phyloP scores from a whole-genome alignment of 2,329 filamentous ascomycete genomes.

The Aspergillus thermomutatus region DNA sequence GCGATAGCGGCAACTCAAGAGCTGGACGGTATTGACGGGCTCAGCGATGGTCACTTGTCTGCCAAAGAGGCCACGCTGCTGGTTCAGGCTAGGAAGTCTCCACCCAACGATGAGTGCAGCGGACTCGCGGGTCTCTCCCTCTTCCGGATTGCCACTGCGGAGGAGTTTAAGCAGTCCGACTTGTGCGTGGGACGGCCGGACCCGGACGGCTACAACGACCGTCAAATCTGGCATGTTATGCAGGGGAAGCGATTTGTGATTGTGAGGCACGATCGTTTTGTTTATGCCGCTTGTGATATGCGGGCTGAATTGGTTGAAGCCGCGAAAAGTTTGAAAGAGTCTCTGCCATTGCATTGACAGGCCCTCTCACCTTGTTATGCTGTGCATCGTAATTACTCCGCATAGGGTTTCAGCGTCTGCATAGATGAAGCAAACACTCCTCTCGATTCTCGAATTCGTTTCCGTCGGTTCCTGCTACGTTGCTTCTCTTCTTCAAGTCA shows the following conservation, averaged over 20 bases:
- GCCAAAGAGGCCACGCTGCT: background rate
- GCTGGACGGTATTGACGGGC: no score
- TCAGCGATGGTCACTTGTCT: background rate
- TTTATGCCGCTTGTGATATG: constrained; percentile 31
- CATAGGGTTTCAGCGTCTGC: no score
- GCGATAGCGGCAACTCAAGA: no score
- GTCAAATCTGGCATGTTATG: constrained; percentile 21
- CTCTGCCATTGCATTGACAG: no score
- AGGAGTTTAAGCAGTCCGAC: constrained; percentile 27
- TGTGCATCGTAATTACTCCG: no score
- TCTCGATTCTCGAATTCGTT: no score
- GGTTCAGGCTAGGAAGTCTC: constrained; percentile 1
- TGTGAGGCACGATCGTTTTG: constrained; percentile 31
- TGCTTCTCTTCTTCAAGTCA: no score
- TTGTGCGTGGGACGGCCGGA: constrained; percentile 27
- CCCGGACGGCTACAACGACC: constrained; percentile 27
- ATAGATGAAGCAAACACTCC: no score
- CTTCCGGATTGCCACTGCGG: constrained; percentile 23
- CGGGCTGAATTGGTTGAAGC: constrained; percentile 14
- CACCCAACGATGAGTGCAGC: constrained; percentile 6
- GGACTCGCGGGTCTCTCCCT: constrained; percentile 6
- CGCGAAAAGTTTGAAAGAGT: no score
- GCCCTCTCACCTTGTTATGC: no score
- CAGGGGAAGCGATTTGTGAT: constrained; percentile 25
- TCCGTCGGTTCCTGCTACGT: no score